Conservation (phyloP, 768 basidiomycete species). For the Phaeolepiota aurea region DNA sequence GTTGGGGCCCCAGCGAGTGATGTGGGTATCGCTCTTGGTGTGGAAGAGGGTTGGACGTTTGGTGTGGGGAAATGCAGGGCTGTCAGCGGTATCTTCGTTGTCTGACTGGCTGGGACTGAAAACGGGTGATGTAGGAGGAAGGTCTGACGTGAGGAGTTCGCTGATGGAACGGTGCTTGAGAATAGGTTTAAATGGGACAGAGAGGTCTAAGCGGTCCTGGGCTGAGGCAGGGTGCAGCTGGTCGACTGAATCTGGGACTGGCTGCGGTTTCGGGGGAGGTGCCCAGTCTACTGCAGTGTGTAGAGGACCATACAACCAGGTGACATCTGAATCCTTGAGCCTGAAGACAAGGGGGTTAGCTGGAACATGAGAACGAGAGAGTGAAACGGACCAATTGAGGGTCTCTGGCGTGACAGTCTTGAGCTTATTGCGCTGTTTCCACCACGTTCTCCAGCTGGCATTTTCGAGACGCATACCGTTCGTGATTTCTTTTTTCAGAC, state of each 20-base stretch:
- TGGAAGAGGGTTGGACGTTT: conserved; percentile 61
- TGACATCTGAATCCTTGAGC: conserved; percentile 99
- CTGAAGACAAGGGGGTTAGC: conserved; percentile 39
- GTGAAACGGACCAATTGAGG: conserved; percentile 79
- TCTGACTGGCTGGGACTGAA: conserved; percentile 51
- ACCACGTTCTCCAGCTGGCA: conserved; percentile 98
- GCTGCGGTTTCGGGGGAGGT: conserved; percentile 50
- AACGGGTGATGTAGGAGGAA: conserved; percentile 54
- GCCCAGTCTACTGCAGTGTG: conserved; percentile 89
- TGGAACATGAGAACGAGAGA: conserved; percentile 7
- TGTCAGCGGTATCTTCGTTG: conserved; percentile 35
- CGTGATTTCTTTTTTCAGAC: conserved; percentile 95
- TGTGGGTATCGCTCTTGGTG: conserved; percentile 85
- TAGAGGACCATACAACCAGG: conserved; percentile 96
- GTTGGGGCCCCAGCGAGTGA: conserved; percentile 45
- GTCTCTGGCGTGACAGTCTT: conserved; percentile 95
- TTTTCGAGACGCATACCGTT: conserved; percentile 95
- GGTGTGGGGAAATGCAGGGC: conserved; percentile 8
- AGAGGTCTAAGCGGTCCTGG: conserved; percentile 46
- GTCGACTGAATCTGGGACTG: conserved; percentile 26
- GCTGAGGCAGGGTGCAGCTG: conserved; percentile 29
- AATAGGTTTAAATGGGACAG: conserved; percentile 65
- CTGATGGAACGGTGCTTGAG: conserved; percentile 91
- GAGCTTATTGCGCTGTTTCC: conserved; percentile 96
- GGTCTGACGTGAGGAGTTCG: conserved; percentile 77